These are phyloP conservation scores for Vickermania ingenoplastis DNA, from an alignment of 208 protist species.

Conservation along the genomic window DNA sequence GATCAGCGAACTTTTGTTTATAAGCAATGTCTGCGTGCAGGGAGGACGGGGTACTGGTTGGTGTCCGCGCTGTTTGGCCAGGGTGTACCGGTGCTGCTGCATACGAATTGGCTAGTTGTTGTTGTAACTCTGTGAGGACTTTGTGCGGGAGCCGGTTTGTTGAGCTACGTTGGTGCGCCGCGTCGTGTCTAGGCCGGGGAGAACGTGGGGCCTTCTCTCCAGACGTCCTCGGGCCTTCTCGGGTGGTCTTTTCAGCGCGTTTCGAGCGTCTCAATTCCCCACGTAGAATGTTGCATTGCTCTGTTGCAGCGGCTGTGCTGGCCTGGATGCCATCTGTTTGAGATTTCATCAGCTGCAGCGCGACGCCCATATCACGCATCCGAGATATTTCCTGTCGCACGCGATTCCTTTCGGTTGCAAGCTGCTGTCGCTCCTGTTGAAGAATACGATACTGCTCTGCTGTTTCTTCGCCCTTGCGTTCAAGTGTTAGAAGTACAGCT, in stretches of 20 bases:
- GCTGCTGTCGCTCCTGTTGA: constrained; percentile 16
- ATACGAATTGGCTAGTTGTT: constrained; percentile 2
- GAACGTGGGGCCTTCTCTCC: not conserved
- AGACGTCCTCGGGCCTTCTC: not conserved
- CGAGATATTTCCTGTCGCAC: constrained; percentile 38
- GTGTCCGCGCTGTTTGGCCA: not conserved
- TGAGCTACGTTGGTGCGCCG: not conserved
- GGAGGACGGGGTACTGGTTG: not conserved
- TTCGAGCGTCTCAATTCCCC: constrained; percentile 1
- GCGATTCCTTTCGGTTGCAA: constrained; percentile 18
- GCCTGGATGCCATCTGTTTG: constrained; percentile 17
- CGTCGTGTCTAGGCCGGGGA: not conserved
- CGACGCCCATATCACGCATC: constrained; percentile 36
- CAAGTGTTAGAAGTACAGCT: constrained; percentile 15
- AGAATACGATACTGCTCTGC: constrained; percentile 24
- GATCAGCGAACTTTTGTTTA: not conserved
- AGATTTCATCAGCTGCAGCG: constrained; percentile 22
- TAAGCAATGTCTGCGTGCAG: not conserved
- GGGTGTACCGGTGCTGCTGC: not conserved
- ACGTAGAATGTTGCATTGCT: constrained; percentile 6
- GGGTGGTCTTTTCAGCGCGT: not conserved
- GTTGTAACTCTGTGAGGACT: constrained; percentile 2
- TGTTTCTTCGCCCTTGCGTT: constrained; percentile 19
- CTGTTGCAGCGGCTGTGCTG: constrained; percentile 8
- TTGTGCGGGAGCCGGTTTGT: constrained; percentile 9